A percentile compares a stretch with the other conserved stretches of the same genome.
These are phyloP conservation scores for Umbelopsis sp. DNA, from an alignment of 192 early-diverging fungal species.

Conservation along the genomic window DNA sequence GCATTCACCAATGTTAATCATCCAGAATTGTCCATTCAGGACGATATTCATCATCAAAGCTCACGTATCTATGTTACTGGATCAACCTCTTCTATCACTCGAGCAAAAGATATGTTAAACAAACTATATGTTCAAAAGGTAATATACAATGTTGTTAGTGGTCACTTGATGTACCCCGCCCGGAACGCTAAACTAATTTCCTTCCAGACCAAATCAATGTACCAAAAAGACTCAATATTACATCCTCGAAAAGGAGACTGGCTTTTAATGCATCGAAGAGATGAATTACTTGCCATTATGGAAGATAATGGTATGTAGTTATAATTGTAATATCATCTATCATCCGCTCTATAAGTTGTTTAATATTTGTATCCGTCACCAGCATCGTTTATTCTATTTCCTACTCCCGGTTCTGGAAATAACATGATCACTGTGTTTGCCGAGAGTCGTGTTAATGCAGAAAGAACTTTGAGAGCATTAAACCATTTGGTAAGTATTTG, in stretches of 20 bases:
- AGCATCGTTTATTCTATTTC: constrained; percentile 58
- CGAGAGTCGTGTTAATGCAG: constrained; percentile 68
- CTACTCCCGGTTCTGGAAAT: constrained; percentile 55
- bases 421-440: constrained; percentile 64
- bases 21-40: constrained; percentile 14
- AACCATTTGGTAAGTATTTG: constrained; percentile 62
- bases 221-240: constrained; percentile 42
- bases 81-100: constrained; percentile 45
- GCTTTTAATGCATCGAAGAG: constrained; percentile 66
- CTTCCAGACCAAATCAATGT: constrained; percentile 49
- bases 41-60: constrained; percentile 40
- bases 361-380: no score
- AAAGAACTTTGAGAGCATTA: constrained; percentile 68
- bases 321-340: not conserved
- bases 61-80: constrained; percentile 69
- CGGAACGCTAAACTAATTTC: constrained; percentile 3
- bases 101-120: constrained; percentile 55
- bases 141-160: constrained; percentile 22
- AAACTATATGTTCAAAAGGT: constrained; percentile 48
- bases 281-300: constrained; percentile 70
- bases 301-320: constrained; percentile 65
- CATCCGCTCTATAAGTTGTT: no score
- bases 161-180: not conserved
- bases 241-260: constrained; percentile 76
- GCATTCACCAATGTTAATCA: constrained; percentile 51